Evolutionary conservation across 2,329 filamentous ascomycete genomes (phyloP), one percentile per base, ranked within the genome.

Genomic region (Byssochlamys sp.): DNA sequence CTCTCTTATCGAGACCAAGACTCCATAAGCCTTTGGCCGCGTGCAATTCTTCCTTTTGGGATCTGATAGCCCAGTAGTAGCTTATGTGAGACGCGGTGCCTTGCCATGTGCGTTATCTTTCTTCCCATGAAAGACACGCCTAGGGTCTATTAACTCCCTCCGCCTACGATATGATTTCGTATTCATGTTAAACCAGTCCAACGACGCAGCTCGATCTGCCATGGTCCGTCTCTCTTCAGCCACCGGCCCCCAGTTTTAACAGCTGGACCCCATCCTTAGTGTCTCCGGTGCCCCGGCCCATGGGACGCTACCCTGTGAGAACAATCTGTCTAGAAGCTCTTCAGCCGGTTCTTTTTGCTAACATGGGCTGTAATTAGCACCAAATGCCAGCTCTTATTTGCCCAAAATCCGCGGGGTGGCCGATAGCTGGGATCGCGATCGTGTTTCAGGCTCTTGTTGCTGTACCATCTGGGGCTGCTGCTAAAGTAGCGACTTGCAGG

Each of bases 1-100:
- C 57, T 50, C 55, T 53, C 52, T 54, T 53, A 19, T 27, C 14
- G 31, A 58, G 52, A 58, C 53, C 48, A 55, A 31, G 24, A 33
- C 12, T 19, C 29, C 31, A 25, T 26, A 27, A 27, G 12, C 14
- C 39, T 7, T 19, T 6, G 19, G 5, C 39, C n/a, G 19, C n/a
- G 39, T 45, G 39, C n/a, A 45, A 19, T 45, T 7, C 39, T 45
- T 7, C 39, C n/a, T 7, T 19, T 14, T 45, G 39, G 39, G 19
- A 31, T 2, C 11, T 31, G 7, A 31, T 31, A 31, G 5, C 11
- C 7, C 29, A 31, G 29, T 31, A 31, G 29, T 31, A 31, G 29
- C 29, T 31, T 7, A 31, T 10, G 29, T 31, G 29, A 31, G 29
- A 31, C 29, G 29, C 19, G 19, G 19, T 31, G 29, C 29, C 29